A percentile compares a stretch with the other conserved stretches of the same genome.
Evolutionary conservation across 148 eudicot genomes (phyloP).

Genomic region (Diospyros kaki): DNA sequence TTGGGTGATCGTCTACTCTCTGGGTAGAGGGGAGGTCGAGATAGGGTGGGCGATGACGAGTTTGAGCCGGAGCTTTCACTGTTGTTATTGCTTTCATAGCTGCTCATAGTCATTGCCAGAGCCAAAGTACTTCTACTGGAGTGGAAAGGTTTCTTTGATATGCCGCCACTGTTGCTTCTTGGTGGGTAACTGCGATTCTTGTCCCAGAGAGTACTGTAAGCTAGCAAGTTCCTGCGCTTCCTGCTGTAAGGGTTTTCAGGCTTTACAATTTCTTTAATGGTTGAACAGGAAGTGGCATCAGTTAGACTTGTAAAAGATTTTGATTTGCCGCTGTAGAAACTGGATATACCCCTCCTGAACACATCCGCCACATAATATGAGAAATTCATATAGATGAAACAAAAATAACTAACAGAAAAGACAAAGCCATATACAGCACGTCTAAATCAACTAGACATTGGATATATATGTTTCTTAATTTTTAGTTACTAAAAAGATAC

Average conservation of each 20-base stretch:
- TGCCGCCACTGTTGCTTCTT: constrained; percentile 38
- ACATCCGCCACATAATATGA: background rate
- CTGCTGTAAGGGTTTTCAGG: constrained; percentile 57
- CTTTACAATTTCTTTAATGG: constrained; percentile 54
- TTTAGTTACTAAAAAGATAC: background rate
- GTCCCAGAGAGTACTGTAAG: constrained; percentile 30
- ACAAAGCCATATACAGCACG: background rate
- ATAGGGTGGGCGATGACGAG: background rate
- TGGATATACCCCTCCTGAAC: constrained; percentile 73
- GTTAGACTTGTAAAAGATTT: constrained; percentile 64
- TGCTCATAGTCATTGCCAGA: constrained; percentile 38
- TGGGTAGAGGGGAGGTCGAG: constrained; percentile 15
- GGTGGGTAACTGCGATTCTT: constrained; percentile 27
- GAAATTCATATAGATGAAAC: background rate
- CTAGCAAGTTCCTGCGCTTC: constrained; percentile 56
- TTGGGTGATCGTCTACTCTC: background rate
- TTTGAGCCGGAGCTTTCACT: background rate
- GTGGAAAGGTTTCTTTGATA: constrained; percentile 37
- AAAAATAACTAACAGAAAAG: background rate
- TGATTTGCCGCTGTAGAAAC: constrained; percentile 74
- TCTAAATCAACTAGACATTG: background rate
- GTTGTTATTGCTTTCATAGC: background rate
- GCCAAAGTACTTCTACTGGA: constrained; percentile 38
- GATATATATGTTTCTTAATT: background rate
- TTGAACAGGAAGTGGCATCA: constrained; percentile 34